phyloP scores from a whole-genome alignment of 164 flowering plant genomes.

The Stephania japonica region DNA sequence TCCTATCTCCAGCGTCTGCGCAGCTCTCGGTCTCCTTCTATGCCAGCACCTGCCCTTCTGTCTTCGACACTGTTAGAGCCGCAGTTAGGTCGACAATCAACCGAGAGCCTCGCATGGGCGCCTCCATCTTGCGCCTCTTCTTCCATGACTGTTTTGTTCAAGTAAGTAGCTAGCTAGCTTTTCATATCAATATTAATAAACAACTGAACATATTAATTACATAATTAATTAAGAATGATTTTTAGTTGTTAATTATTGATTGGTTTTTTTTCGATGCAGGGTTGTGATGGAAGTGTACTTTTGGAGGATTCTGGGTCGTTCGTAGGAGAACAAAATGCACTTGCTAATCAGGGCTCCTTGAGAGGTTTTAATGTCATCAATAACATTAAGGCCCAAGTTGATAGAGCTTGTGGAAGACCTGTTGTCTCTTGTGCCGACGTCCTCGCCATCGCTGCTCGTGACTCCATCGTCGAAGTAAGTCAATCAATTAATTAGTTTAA shows the following conservation, averaged over 20 bases:
- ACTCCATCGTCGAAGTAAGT: conserved; percentile 21
- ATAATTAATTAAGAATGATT: too few species aligned
- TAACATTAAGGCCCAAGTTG: conserved; percentile 20
- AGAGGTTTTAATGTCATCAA: conserved; percentile 22
- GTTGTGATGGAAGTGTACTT: conserved; percentile 23
- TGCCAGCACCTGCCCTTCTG: conserved; percentile 28
- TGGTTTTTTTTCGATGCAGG: conserved; percentile 8
- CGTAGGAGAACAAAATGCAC: conserved; percentile 13
- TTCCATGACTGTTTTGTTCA: conserved; percentile 42
- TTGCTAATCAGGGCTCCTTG: conserved; percentile 10
- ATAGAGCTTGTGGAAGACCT: conserved; percentile 18
- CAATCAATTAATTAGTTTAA: background rate
- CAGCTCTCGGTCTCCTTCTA: conserved; percentile 27
- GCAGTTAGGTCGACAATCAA: conserved; percentile 17
- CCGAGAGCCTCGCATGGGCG: conserved; percentile 35
- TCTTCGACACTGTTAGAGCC: conserved; percentile 25
- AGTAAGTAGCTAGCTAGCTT: conserved; percentile 5
- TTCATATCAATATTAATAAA: background rate
- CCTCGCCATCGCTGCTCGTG: conserved; percentile 28
- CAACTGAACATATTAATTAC: background rate
- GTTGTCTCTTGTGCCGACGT: conserved; percentile 34
- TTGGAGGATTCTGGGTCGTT: conserved; percentile 3
- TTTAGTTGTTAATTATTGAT: background rate
- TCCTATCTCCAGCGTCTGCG: conserved; percentile 13
- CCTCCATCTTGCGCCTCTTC: conserved; percentile 34